phyloP scores from a whole-genome alignment of 441 rosid genomes.

The Heliophila coronopifolia region DNA sequence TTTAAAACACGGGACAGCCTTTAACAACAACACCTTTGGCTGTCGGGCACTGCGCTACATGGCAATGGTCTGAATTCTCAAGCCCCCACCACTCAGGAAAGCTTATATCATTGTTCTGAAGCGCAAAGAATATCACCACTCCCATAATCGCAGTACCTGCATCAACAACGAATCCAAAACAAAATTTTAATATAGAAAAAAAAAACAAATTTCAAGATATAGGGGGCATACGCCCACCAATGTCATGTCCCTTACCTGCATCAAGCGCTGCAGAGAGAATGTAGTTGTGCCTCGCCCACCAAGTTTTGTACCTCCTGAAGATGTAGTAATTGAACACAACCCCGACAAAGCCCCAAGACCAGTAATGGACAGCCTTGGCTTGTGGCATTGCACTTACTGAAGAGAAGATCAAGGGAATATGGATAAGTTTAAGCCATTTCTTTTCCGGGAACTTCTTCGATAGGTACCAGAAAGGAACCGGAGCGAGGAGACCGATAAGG shows the following conservation, averaged over 20 bases:
- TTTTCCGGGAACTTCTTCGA: slow-evolving; percentile 59
- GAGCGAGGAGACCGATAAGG: slow-evolving; percentile 63
- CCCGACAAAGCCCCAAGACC: slow-evolving; percentile 73
- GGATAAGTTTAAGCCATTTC: slow-evolving; percentile 54
- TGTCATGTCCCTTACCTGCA: no score
- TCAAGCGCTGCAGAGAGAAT: slow-evolving; percentile 84
- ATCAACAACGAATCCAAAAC: no score
- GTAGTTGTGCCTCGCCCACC: slow-evolving; percentile 98
- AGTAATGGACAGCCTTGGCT: slow-evolving; percentile 96
- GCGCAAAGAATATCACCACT: slow-evolving; percentile 73
- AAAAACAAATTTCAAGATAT: no score
- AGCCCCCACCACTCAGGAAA: slow-evolving; percentile 99
- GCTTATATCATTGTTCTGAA: slow-evolving; percentile 62
- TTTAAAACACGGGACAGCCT: slow-evolving; percentile 64
- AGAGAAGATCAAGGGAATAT: slow-evolving; percentile 79
- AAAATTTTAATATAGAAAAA: no score
- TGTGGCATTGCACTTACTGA: slow-evolving; percentile 98
- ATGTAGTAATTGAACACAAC: slow-evolving; percentile 71
- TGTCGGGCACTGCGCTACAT: slow-evolving; percentile 77
- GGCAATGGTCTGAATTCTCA: slow-evolving; percentile 75
- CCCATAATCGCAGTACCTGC: slow-evolving; percentile 99
- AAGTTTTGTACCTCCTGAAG: no score
- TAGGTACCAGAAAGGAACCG: slow-evolving; percentile 62
- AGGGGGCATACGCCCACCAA: no score
- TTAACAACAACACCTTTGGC: slow-evolving; percentile 58